Percentiles rank a stretch among this genome's conserved stretches.
phyloP scores from a whole-genome alignment of 768 basidiomycete species.

The Mrakia blollopis region DNA sequence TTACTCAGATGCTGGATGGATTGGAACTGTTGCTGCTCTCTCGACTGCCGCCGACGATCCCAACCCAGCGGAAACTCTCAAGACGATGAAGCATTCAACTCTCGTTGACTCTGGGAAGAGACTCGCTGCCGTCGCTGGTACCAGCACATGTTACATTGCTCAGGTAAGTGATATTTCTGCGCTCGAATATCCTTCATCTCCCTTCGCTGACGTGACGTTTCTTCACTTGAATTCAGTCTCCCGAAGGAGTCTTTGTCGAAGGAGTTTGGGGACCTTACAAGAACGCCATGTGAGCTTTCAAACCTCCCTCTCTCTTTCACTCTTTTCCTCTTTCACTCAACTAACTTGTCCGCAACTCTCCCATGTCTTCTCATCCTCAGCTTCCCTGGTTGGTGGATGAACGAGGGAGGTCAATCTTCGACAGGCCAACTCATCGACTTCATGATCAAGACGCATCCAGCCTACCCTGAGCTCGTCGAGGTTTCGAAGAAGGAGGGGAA shows the following conservation, averaged over 20 bases:
- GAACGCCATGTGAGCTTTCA: slow-evolving; percentile 60
- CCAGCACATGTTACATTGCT: slow-evolving; percentile 91
- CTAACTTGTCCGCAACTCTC: too few species aligned
- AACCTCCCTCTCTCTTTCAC: background rate
- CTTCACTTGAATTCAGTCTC: slow-evolving; percentile 37
- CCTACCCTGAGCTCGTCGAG: slow-evolving; percentile 65
- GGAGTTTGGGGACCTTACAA: slow-evolving; percentile 76
- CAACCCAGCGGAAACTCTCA: slow-evolving; percentile 53
- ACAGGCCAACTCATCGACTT: slow-evolving; percentile 68
- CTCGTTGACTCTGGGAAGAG: slow-evolving; percentile 73
- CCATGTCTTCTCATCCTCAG: background rate
- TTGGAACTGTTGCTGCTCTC: slow-evolving; percentile 86
- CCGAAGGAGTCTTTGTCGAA: slow-evolving; percentile 73
- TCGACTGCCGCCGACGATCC: slow-evolving; percentile 50
- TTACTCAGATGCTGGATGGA: slow-evolving; percentile 77
- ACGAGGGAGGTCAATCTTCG: slow-evolving; percentile 96
- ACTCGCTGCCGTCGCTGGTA: slow-evolving; percentile 89
- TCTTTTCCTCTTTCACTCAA: background rate
- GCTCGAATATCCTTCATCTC: too few species aligned
- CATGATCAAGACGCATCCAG: slow-evolving; percentile 84
- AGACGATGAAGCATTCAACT: slow-evolving; percentile 50
- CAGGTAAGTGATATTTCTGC: slow-evolving; percentile 56
- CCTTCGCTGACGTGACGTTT: background rate
- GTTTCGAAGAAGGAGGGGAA: slow-evolving; percentile 53
- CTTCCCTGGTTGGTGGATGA: slow-evolving; percentile 73